Evolutionary conservation across 192 early-diverging fungal genomes (phyloP).

Genomic region (Umbelopsis isabellina): DNA sequence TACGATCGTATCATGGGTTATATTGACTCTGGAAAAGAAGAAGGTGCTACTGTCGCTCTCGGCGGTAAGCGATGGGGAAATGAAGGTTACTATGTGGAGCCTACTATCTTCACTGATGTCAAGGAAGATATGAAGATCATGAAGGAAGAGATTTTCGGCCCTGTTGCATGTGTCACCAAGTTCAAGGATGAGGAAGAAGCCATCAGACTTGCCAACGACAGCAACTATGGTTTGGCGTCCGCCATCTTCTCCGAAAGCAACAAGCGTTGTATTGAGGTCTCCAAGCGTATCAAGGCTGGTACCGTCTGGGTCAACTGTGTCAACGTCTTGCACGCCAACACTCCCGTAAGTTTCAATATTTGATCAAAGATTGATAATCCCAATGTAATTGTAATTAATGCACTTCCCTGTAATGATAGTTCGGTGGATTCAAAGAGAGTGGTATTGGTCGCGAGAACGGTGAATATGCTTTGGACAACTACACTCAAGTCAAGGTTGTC

Average conservation of each 20-base stretch:
- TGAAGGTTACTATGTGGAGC: constrained; percentile 78
- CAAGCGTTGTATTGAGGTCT: constrained; percentile 55
- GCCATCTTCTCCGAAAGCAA: constrained; percentile 74
- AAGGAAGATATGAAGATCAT: constrained; percentile 57
- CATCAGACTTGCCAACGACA: constrained; percentile 69
- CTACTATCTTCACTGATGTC: constrained; percentile 75
- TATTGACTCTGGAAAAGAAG: constrained; percentile 63
- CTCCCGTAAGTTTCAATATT: constrained; percentile 26
- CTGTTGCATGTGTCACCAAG: constrained; percentile 75
- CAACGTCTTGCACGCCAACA: constrained; percentile 54
- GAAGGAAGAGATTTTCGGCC: constrained; percentile 88
- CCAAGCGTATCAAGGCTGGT: constrained; percentile 55
- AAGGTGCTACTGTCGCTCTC: constrained; percentile 56
- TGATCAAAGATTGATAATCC: too few relatives aligned
- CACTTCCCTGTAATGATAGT: constrained; percentile 37
- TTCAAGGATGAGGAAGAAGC: constrained; percentile 78
- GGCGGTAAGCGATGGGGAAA: constrained; percentile 66
- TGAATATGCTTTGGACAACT: constrained; percentile 56
- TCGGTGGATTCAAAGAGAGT: constrained; percentile 75
- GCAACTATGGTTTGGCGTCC: constrained; percentile 76
- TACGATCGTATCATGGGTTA: constrained; percentile 61
- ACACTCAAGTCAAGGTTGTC: constrained; percentile 46
- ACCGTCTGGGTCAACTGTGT: constrained; percentile 67
- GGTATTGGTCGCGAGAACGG: constrained; percentile 69
- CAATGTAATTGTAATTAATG: neutral